Conservation (phyloP, 257 asterid genomes). For the Henckelia pumila region DNA sequence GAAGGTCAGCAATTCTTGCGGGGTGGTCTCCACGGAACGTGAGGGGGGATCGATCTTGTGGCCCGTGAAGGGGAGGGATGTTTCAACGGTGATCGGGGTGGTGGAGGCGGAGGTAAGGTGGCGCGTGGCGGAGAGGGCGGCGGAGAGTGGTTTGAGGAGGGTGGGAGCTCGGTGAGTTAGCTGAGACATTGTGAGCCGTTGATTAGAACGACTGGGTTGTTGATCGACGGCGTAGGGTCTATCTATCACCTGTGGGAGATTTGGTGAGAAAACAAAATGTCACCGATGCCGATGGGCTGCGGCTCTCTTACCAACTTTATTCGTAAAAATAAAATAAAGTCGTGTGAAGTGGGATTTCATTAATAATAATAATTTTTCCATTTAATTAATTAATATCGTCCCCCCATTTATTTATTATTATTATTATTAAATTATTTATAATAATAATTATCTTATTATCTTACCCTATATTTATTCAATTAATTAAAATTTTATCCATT, state of each 20-base stretch:
- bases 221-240: neutral
- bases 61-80: slow-evolving; percentile 79
- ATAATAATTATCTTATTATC: too few species aligned
- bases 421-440: too few species aligned
- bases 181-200: slow-evolving; percentile 53
- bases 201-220: slow-evolving; percentile 11
- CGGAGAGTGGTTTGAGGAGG: slow-evolving; percentile 38
- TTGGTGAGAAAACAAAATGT: neutral
- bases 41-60: slow-evolving; percentile 93
- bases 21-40: slow-evolving; percentile 63
- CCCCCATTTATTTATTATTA: too few species aligned
- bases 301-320: too few species aligned
- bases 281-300: neutral
- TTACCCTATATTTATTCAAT: too few species aligned
- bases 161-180: slow-evolving; percentile 51
- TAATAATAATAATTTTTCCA: too few species aligned
- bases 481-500: too few species aligned
- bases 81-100: slow-evolving; percentile 64
- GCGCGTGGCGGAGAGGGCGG: slow-evolving; percentile 44
- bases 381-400: too few species aligned
- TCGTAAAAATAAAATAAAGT: too few species aligned
- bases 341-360: too few species aligned
- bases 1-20: slow-evolving; percentile 69
- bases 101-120: slow-evolving; percentile 54
- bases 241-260: neutral